Evolutionary conservation across 2,329 filamentous ascomycete genomes (phyloP), one percentile per base, ranked within the genome.

Genomic region (Diplodia seriata): DNA sequence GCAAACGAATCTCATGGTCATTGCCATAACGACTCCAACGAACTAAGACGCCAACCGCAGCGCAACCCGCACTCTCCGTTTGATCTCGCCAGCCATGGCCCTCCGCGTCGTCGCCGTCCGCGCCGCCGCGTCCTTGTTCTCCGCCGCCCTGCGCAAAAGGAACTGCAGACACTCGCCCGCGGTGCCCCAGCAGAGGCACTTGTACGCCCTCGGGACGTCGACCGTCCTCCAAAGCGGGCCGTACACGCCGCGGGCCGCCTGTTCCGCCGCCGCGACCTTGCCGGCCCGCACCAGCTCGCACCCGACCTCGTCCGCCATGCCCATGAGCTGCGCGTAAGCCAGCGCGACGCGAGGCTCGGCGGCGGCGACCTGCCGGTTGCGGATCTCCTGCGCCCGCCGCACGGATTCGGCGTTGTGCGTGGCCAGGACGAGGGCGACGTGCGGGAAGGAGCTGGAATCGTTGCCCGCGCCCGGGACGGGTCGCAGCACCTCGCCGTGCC

Each of bases 231-330:
- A 66, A 5, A 56, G 20, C 38, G 57, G 57, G 23, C 57, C 57
- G n/a, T 57, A 56, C 7, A 88, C 80, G 88, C 86, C 64, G 83
- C 86, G 63, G 83, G 86, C 57, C 86, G 73, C 50, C 86, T 75
- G 43, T 87, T 74, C 54, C 2, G 85, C 83, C 68, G 79, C 80
- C 18, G 83, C 81, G 5, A 72, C 70, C 61, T 83, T 81, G 67
- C 74, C 72, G 67, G 77, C 74, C 0, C 74, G 54, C 29, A 78
- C 66, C 12, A 78, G 64, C 23, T 75, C 81, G 70, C 85, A 85
- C 69, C 91, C 93, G 57, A 97, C 88, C 76, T 97, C 94, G 73
- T 97, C 94, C 0, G 94, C 94, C 94, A 98, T 98, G 36, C 94
- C 94, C 82, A 95, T 91, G 1, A 97, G 86, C 80, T 97, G 94